These are phyloP conservation scores for Lachnellula subtilissima DNA, from an alignment of 2,329 filamentous ascomycete species.

Conservation along the genomic window DNA sequence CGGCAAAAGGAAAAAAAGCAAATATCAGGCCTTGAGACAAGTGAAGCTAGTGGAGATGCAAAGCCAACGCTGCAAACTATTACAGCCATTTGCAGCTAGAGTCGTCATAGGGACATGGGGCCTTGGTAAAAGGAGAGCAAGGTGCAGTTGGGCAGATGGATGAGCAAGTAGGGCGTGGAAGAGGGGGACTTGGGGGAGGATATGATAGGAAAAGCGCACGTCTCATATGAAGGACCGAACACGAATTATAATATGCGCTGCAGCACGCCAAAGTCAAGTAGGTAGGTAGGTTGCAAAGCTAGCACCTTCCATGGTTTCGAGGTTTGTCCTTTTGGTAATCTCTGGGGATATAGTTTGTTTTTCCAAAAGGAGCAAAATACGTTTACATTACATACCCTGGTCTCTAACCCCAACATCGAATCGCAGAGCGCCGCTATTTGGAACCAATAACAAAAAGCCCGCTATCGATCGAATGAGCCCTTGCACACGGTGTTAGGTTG, in stretches of 20 bases:
- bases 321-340: background rate
- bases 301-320: conserved; percentile 5
- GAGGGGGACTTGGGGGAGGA: conserved; percentile 19
- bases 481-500: conserved; percentile 18
- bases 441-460: conserved; percentile 7
- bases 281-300: conserved; percentile 10
- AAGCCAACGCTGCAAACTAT: conserved; percentile 28
- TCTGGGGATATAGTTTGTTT: conserved; percentile 18
- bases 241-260: conserved; percentile 7
- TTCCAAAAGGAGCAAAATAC: conserved; percentile 15
- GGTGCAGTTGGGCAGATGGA: conserved; percentile 23
- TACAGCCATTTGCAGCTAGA: conserved; percentile 24
- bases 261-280: conserved; percentile 19
- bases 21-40: conserved; percentile 26
- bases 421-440: conserved; percentile 2
- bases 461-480: conserved; percentile 2
- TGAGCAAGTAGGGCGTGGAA: conserved; percentile 17
- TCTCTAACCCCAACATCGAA: conserved; percentile 5
- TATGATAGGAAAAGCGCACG: conserved; percentile 8
- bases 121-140: conserved; percentile 12
- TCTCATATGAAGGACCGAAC: conserved; percentile 19
- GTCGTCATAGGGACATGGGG: conserved; percentile 23
- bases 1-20: conserved; percentile 19
- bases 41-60: conserved; percentile 28
- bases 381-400: conserved; percentile 4